Evolutionary conservation across 2,329 filamentous ascomycete genomes (phyloP).

Genomic region (Nemania sp.): DNA sequence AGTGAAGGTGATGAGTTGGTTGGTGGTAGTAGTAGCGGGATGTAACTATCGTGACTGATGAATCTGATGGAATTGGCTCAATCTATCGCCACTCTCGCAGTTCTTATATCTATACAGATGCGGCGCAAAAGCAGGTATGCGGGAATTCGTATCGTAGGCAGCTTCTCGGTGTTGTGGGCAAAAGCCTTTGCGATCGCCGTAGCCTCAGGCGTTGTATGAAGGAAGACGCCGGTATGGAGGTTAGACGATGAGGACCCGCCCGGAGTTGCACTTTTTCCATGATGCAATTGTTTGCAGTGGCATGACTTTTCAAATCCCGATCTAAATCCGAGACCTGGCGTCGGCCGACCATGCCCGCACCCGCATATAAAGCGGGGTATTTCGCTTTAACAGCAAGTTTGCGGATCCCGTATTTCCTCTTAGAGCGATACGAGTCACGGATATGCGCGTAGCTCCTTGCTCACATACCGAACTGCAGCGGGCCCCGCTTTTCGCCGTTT

Average conservation of each 20-base stretch:
- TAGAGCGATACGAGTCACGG: neutral
- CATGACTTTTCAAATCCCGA: constrained; percentile 28
- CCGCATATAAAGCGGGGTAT: neutral
- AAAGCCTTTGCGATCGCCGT: constrained; percentile 1
- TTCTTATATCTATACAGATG: constrained; percentile 13
- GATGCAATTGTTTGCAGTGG: constrained; percentile 25
- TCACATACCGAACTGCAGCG: no score
- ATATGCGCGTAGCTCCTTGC: neutral
- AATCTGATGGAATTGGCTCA: neutral
- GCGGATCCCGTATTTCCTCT: neutral
- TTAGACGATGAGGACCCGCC: constrained; percentile 1
- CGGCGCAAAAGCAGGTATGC: neutral
- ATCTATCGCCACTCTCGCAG: constrained; percentile 7
- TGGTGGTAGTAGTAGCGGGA: neutral
- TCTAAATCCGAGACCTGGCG: constrained; percentile 9
- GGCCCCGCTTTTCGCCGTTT: constrained; percentile 24
- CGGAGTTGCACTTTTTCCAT: constrained; percentile 15
- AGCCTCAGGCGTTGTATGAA: constrained; percentile 9
- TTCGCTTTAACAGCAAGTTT: neutral
- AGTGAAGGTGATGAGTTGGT: neutral
- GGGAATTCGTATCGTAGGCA: constrained; percentile 1
- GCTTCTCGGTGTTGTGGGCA: constrained; percentile 13
- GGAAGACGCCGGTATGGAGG: neutral
- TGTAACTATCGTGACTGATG: neutral
- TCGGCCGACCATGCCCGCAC: constrained; percentile 12